Evolutionary conservation across 2,329 filamentous ascomycete species (phyloP), one percentile per base, ranked within the genome.

Genomic region (Aspergillus japonicus): DNA sequence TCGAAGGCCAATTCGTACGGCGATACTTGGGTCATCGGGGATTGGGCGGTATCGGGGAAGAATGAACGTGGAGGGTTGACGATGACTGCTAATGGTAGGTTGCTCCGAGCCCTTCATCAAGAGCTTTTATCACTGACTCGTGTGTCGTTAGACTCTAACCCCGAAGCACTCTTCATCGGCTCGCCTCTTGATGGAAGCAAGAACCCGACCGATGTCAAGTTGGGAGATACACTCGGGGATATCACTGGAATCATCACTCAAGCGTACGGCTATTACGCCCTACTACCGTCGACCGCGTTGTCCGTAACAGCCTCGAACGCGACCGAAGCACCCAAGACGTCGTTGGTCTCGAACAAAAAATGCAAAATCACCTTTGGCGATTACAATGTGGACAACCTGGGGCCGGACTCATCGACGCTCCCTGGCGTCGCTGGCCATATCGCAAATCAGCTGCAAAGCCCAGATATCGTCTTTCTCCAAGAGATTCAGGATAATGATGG

Each of bases 351-450:
- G 1, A 57, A 66, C 19, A 83, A 83, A 1, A 78, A 77, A 59
- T 91, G 89, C 75, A 77, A 78, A 2, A 75, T 91, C 60, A 89
- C 87, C 1, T 72, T 90, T 24, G 87, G 83, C 53, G 81, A 83
- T 61, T 91, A 90, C 80, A 91, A 91, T 72, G 82, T 89, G 33
- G 86, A 90, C 73, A 91, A 91, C 73, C 79, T 91, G 16, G 76
- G 80, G 7, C 84, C 87, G 0, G 79, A 76, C 35, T 85, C 84
- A 0, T 64, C 78, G 1, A 83, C 86, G 63, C 76, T 90, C 24
- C 75, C 80, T n/a, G 74, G 73, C 12, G 80, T 90, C n/a, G 85
- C 87, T 2, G 74, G 78, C 8, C 87, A 91, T 67, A 88, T 91
- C 63, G 85, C 86, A 55, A 75, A 84, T 64, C 87, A 86, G 73